These are phyloP conservation scores for Ensete ventricosum DNA, from an alignment of 176 grass and related monocot genomes.

Conservation along the genomic window DNA sequence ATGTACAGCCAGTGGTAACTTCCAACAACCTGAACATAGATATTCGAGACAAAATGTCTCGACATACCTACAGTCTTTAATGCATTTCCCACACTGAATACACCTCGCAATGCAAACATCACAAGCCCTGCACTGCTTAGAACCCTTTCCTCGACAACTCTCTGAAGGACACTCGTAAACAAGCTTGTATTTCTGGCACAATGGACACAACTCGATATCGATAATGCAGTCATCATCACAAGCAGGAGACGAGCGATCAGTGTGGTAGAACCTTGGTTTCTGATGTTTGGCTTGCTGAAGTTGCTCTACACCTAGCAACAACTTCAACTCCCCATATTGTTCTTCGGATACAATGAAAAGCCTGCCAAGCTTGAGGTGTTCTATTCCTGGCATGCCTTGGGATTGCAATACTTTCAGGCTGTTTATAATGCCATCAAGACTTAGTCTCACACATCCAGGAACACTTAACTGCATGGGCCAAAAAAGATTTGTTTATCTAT, in stretches of 20 bases:
- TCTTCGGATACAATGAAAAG: constrained; percentile 39
- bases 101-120: constrained; percentile 65
- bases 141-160: constrained; percentile 29
- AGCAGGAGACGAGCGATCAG: constrained; percentile 26
- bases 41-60: constrained; percentile 62
- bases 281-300: constrained; percentile 20
- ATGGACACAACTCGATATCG: constrained; percentile 76
- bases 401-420: constrained; percentile 60
- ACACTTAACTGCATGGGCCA: constrained; percentile 51
- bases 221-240: constrained; percentile 46
- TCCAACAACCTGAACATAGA: constrained; percentile 45
- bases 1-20: not conserved
- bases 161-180: constrained; percentile 71
- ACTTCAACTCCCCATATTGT: constrained; percentile 48
- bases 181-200: constrained; percentile 56
- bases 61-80: constrained; percentile 30
- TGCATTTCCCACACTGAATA: constrained; percentile 57
- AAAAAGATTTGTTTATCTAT: not conserved
- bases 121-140: constrained; percentile 55
- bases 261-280: constrained; percentile 43
- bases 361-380: constrained; percentile 50
- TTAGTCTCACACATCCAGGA: constrained; percentile 40
- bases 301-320: constrained; percentile 46
- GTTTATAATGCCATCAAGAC: constrained; percentile 49
- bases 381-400: constrained; percentile 35